phyloP scores from a whole-genome alignment of 441 rosid genomes.

The Bocquillonia castaneifolia region DNA sequence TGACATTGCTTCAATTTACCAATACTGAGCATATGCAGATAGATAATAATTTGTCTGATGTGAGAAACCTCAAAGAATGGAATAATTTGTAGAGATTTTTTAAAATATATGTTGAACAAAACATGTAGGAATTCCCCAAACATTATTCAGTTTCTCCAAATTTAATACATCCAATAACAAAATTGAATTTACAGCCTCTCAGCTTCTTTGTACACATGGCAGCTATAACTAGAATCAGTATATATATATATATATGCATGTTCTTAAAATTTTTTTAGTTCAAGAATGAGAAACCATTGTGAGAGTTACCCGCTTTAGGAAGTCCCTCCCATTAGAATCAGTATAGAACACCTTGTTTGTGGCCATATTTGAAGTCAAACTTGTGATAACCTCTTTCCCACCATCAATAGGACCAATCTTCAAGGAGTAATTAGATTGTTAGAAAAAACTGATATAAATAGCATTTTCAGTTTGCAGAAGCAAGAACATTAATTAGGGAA shows the following conservation, averaged over 20 bases:
- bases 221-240: too few relatives aligned
- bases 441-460: conserved; percentile 1
- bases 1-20: background rate
- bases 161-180: background rate
- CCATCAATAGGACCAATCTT: conserved; percentile 83
- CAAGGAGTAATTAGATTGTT: conserved; percentile 19
- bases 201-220: background rate
- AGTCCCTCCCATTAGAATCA: conserved; percentile 90
- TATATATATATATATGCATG: background rate
- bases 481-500: background rate
- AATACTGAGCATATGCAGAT: conserved; percentile 6
- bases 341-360: conserved; percentile 78
- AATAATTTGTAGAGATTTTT: background rate
- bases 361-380: conserved; percentile 60
- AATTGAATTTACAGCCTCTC: background rate
- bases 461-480: background rate
- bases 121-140: background rate
- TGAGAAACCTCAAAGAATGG: background rate
- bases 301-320: conserved; percentile 69
- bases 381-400: conserved; percentile 80
- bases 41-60: conserved; percentile 4
- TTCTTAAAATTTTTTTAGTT: background rate
- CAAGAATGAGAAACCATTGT: background rate
- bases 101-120: background rate
- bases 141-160: background rate